Percentiles rank a stretch among this genome's conserved stretches.
Evolutionary conservation across 352 stramenopile genomes (phyloP).

Genomic region (Aphanomyces euteiches): DNA sequence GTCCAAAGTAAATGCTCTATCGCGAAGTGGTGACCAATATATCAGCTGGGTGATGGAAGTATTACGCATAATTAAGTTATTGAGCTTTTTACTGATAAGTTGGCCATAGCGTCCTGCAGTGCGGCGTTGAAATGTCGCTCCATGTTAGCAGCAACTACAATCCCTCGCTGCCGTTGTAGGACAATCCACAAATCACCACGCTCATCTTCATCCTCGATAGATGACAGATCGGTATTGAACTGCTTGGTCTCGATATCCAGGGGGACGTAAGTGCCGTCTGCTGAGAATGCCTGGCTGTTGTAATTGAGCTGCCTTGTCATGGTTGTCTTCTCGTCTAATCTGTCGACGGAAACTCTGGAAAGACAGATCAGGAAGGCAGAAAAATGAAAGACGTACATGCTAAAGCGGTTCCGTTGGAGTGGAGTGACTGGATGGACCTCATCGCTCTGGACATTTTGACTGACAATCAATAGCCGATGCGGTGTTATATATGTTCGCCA

Average conservation of each 20-base stretch:
- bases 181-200: background rate
- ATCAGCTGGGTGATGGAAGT: no score
- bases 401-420: conserved; percentile 18
- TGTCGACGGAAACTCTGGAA: background rate
- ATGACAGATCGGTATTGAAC: background rate
- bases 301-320: conserved; percentile 4
- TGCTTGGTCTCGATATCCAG: conserved; percentile 11
- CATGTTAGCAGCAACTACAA: background rate
- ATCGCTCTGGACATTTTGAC: conserved; percentile 25
- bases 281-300: conserved; percentile 17
- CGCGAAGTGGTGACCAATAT: no score
- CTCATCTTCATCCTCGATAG: background rate
- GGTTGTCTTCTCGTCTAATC: conserved; percentile 1
- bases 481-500: background rate
- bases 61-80: no score
- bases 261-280: background rate
- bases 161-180: background rate
- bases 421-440: background rate
- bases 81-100: background rate
- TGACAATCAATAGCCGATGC: conserved; percentile 6
- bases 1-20: conserved; percentile 50
- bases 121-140: background rate
- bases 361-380: background rate
- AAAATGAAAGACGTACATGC: background rate
- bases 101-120: background rate